These are phyloP conservation scores for Miamiensis avidus DNA, from an alignment of 169 alveolate species.

Conservation along the genomic window DNA sequence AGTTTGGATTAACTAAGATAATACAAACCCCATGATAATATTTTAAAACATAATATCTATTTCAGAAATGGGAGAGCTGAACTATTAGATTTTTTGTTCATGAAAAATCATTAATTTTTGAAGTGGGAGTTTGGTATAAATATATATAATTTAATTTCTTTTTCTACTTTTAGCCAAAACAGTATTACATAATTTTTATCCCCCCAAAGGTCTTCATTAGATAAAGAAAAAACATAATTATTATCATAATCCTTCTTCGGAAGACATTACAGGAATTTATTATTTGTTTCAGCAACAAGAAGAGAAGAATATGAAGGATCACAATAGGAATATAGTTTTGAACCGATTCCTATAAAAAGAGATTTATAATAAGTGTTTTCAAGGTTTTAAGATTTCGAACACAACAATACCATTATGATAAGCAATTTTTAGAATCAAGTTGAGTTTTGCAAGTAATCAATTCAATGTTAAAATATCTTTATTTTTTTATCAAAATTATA, in stretches of 20 bases:
- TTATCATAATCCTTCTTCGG: conserved; percentile 21
- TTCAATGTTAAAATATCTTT: too few relatives aligned
- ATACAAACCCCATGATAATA: conserved; percentile 1
- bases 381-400: conserved; percentile 1
- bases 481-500: too few relatives aligned
- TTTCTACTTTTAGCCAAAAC: too few relatives aligned
- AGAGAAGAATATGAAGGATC: conserved; percentile 21
- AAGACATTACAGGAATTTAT: conserved; percentile 27
- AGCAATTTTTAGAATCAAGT: conserved; percentile 14
- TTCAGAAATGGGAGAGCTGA: conserved; percentile 18
- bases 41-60: conserved; percentile 12
- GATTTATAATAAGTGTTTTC: neutral
- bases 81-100: conserved; percentile 13
- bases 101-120: conserved; percentile 7
- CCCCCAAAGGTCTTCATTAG: conserved; percentile 14
- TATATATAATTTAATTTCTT: too few relatives aligned
- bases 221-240: conserved; percentile 6
- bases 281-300: conserved; percentile 12
- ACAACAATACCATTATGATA: conserved; percentile 8
- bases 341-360: conserved; percentile 12
- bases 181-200: too few relatives aligned
- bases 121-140: conserved; percentile 15
- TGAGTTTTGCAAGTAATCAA: too few relatives aligned
- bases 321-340: neutral
- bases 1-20: neutral